Evolutionary conservation across 805 yeast species (phyloP).

Genomic region (Clavispora vitiphila): DNA sequence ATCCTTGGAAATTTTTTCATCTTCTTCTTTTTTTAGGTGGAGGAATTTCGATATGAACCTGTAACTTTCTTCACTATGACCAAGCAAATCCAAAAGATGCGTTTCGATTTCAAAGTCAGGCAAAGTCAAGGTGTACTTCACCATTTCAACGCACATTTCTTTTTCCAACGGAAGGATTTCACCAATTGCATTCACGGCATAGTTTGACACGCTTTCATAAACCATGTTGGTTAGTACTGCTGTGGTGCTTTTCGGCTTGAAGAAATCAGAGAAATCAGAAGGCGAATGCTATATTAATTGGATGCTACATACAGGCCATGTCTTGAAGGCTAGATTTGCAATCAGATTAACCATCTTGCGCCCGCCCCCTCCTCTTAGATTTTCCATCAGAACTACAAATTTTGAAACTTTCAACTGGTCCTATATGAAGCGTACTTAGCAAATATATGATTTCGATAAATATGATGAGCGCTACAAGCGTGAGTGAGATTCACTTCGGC

Average conservation of each 20-base stretch:
- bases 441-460: too few species aligned
- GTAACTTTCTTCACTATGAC: slow-evolving; percentile 51
- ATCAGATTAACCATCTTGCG: too few species aligned
- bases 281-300: not conserved
- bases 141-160: slow-evolving; percentile 50
- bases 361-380: too few species aligned
- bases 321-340: too few species aligned
- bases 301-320: not conserved
- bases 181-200: slow-evolving; percentile 23
- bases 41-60: slow-evolving; percentile 44
- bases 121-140: slow-evolving; percentile 47
- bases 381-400: too few species aligned
- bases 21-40: slow-evolving; percentile 31
- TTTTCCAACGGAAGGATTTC: slow-evolving; percentile 53
- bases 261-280: not conserved
- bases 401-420: too few species aligned
- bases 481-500: not conserved
- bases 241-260: not conserved
- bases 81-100: slow-evolving; percentile 53
- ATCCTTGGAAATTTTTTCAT: slow-evolving; percentile 3
- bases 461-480: not conserved
- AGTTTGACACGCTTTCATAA: slow-evolving; percentile 20
- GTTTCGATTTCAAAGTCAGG: slow-evolving; percentile 44
- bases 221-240: slow-evolving; percentile 8
- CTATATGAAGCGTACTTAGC: too few species aligned